Conservation (phyloP, 2,329 filamentous ascomycete species). For the Colletotrichum liaoningense region DNA sequence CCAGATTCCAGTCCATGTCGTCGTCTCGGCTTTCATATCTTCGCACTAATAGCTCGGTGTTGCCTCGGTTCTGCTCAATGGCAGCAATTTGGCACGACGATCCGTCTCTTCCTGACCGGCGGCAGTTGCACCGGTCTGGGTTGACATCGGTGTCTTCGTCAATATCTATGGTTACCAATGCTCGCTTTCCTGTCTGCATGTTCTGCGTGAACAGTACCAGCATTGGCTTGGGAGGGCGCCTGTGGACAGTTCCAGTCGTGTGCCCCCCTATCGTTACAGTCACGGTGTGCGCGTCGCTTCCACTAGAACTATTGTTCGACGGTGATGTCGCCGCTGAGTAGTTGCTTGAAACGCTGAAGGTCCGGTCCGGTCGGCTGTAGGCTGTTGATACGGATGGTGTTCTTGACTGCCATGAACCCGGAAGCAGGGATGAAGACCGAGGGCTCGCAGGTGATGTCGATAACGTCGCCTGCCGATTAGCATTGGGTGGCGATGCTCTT, state of each 20-base stretch:
- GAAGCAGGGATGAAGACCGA: slow-evolving; percentile 5
- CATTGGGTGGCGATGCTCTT: not conserved
- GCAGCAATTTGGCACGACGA: slow-evolving; percentile 28
- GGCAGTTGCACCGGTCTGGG: slow-evolving; percentile 48
- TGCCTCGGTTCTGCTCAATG: slow-evolving; percentile 44
- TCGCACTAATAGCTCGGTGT: slow-evolving; percentile 39
- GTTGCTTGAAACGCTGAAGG: slow-evolving; percentile 36
- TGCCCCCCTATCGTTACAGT: slow-evolving; percentile 38
- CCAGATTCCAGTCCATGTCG: slow-evolving; percentile 44
- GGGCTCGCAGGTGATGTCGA: slow-evolving; percentile 7
- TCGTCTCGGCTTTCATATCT: slow-evolving; percentile 41
- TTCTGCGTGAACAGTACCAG: slow-evolving; percentile 48
- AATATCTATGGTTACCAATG: slow-evolving; percentile 46
- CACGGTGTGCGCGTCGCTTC: slow-evolving; percentile 34
- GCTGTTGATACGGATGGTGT: slow-evolving; percentile 30
- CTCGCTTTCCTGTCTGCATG: slow-evolving; percentile 36
- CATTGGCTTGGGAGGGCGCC: slow-evolving; percentile 46
- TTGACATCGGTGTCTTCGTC: slow-evolving; percentile 48
- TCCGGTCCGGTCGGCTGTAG: slow-evolving; percentile 29
- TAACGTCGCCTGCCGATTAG: not conserved
- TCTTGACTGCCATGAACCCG: slow-evolving; percentile 5
- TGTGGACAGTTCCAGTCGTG: slow-evolving; percentile 45
- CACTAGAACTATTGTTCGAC: slow-evolving; percentile 33
- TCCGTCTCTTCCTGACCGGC: slow-evolving; percentile 41
- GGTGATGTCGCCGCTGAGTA: slow-evolving; percentile 21